Evolutionary conservation across 2,329 filamentous ascomycete genomes (phyloP).

Genomic region (Pseudopithomyces chartarum): DNA sequence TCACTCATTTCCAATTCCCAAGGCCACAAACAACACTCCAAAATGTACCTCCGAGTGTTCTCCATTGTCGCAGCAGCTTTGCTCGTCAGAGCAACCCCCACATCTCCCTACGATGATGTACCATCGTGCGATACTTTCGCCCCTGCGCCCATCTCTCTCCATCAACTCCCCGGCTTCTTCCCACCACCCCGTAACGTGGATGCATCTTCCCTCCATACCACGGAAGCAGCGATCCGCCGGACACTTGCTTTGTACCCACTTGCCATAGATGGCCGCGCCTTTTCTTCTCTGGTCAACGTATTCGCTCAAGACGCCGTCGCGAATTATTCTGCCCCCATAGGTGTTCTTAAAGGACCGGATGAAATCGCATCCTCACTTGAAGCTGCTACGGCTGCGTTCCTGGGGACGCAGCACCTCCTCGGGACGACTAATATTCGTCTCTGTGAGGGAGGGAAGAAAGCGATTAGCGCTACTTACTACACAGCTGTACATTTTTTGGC

Average conservation of each 20-base stretch:
- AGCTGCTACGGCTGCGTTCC: neutral
- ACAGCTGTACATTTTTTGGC: neutral
- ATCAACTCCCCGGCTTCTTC: neutral
- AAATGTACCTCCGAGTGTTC: neutral
- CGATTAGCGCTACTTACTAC: neutral
- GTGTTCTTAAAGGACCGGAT: neutral
- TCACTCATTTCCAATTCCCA: neutral
- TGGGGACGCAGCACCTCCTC: neutral
- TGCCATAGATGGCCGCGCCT: neutral
- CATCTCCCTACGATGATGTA: too few relatives aligned
- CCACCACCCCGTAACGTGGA: neutral
- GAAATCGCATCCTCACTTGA: neutral
- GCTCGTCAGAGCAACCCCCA: neutral
- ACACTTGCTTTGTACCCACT: neutral
- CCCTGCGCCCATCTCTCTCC: neutral
- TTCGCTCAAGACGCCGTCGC: neutral
- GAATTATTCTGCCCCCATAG: neutral
- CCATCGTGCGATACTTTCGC: too few relatives aligned
- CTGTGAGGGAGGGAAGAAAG: neutral
- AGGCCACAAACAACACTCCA: neutral
- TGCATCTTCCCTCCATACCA: neutral
- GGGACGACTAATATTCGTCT: neutral
- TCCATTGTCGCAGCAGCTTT: neutral
- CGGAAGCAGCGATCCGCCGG: conserved; percentile 1
- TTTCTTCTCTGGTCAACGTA: neutral